Conservation (phyloP, 345 rosid species). For the Brassica napus region DNA sequence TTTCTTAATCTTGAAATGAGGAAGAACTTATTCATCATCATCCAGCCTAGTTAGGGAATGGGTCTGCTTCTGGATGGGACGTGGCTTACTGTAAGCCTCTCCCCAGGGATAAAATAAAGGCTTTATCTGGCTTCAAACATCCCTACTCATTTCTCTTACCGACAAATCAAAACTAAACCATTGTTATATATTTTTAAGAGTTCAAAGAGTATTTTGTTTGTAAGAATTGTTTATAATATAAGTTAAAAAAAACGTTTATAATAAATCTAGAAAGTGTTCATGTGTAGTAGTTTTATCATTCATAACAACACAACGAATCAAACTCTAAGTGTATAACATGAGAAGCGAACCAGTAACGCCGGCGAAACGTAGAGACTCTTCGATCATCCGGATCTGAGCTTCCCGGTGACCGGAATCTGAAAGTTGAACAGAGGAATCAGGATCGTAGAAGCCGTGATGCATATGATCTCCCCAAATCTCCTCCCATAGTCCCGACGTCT, state of each 20-base stretch:
- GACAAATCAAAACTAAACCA: neutral
- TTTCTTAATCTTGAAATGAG: neutral
- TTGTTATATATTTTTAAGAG: neutral
- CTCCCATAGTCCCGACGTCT: slow-evolving; percentile 85
- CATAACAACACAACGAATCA: neutral
- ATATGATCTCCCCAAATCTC: slow-evolving; percentile 94
- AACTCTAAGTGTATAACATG: neutral
- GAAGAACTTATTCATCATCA: slow-evolving; percentile 1
- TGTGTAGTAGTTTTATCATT: neutral
- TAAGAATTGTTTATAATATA: neutral
- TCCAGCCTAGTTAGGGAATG: neutral
- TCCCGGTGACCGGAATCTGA: slow-evolving; percentile 54
- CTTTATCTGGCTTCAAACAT: neutral
- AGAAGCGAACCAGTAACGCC: slow-evolving; percentile 52
- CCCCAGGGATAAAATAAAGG: neutral
- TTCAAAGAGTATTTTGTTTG: neutral
- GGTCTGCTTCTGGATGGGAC: neutral
- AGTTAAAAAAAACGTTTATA: neutral
- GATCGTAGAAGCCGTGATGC: slow-evolving; percentile 93
- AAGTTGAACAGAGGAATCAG: slow-evolving; percentile 41
- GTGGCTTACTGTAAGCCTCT: slow-evolving; percentile 7
- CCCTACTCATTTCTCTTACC: neutral
- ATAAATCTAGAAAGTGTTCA: neutral
- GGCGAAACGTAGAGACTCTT: slow-evolving; percentile 75
- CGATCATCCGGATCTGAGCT: slow-evolving; percentile 92